Conservation (phyloP, 2,329 filamentous ascomycete genomes). For the Penicillium rolfsii region DNA sequence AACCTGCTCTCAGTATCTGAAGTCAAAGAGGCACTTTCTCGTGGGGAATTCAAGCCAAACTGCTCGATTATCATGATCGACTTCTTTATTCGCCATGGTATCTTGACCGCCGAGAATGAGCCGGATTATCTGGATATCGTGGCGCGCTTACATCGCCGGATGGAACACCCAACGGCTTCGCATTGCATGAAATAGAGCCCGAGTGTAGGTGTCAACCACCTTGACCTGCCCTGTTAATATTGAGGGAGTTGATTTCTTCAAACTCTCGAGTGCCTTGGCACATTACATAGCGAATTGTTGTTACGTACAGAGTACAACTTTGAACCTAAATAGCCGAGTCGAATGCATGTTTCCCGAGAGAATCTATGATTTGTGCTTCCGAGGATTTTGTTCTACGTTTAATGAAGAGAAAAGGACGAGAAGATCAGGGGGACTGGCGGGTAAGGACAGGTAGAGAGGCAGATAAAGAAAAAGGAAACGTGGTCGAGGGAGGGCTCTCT, state of each 20-base stretch:
- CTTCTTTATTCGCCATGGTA: constrained; percentile 39
- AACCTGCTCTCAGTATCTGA: constrained; percentile 32
- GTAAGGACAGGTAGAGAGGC: too few relatives aligned
- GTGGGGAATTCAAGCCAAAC: constrained; percentile 37
- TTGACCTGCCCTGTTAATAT: background rate
- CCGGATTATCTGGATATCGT: constrained; percentile 36
- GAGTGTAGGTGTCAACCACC: background rate
- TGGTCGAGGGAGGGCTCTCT: too few relatives aligned
- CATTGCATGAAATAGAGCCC: constrained; percentile 20
- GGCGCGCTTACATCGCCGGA: constrained; percentile 34
- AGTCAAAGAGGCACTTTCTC: constrained; percentile 30
- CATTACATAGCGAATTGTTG: background rate
- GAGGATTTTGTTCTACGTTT: background rate
- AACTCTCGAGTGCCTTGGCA: background rate
- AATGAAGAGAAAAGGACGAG: too few relatives aligned
- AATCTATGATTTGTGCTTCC: background rate
- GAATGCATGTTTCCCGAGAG: background rate
- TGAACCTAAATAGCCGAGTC: background rate
- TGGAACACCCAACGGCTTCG: constrained; percentile 23
- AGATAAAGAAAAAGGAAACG: too few relatives aligned
- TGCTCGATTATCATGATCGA: constrained; percentile 38
- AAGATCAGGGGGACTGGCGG: too few relatives aligned
- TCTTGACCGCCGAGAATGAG: constrained; percentile 37
- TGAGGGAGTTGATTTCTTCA: too few relatives aligned
- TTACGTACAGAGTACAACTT: background rate